phyloP scores from a whole-genome alignment of 306 rosid species.

The Ceratonia siliqua region DNA sequence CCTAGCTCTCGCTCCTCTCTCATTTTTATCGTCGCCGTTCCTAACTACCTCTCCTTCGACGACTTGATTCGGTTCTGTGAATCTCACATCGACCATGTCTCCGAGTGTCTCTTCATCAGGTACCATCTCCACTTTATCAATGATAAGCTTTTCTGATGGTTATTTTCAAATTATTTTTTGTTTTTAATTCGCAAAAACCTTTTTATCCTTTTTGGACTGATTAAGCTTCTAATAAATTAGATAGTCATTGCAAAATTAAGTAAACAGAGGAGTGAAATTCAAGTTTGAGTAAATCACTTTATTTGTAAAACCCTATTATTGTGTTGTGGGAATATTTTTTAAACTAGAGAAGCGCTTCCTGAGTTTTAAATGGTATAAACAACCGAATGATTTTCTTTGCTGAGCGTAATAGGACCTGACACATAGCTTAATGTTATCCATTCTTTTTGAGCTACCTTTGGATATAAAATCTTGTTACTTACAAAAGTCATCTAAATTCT shows the following conservation, averaged over 20 bases:
- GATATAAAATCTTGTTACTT: not conserved
- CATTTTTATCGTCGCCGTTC: constrained; percentile 77
- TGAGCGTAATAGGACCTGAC: not conserved
- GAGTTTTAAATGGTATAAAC: not conserved
- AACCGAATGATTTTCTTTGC: not conserved
- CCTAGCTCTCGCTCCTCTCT: constrained; percentile 62
- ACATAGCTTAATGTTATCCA: not conserved
- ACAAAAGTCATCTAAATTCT: not conserved
- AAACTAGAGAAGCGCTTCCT: not conserved
- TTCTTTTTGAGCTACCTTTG: not conserved
- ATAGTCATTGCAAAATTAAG: not conserved
- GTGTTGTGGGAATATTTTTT: not conserved
- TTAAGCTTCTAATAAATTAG: not conserved
- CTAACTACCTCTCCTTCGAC: constrained; percentile 77
- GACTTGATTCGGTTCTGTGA: constrained; percentile 76
- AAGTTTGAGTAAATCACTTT: not conserved
- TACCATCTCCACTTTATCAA: not conserved
- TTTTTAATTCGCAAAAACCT: not conserved
- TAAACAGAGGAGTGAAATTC: not conserved
- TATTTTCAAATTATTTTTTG: not conserved
- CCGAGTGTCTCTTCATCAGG: constrained; percentile 84
- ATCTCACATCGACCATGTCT: constrained; percentile 56
- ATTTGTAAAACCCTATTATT: not conserved
- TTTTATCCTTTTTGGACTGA: not conserved
- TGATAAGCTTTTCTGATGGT: not conserved